Evolutionary conservation across 2,329 filamentous ascomycete species (phyloP).

Genomic region (Neonectria magnoliae): DNA sequence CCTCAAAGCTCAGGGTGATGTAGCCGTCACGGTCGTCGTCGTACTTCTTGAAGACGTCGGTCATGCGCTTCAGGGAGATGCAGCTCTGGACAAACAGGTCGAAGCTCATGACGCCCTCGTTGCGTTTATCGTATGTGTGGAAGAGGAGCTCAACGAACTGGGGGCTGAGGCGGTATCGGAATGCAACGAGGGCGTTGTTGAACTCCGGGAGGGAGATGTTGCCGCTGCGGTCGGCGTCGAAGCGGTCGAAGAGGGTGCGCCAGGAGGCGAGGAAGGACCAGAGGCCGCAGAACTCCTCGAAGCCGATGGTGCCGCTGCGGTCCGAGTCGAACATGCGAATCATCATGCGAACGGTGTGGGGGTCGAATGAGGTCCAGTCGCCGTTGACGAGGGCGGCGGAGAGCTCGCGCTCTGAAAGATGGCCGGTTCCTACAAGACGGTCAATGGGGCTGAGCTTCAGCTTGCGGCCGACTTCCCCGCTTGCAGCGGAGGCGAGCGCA

Average conservation of each 20-base stretch:
- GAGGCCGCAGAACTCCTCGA: constrained; percentile 94
- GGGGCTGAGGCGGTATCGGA: constrained; percentile 89
- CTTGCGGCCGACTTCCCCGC: constrained; percentile 3
- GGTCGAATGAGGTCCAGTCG: constrained; percentile 93
- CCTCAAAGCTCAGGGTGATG: constrained; percentile 84
- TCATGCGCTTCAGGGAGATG: constrained; percentile 97
- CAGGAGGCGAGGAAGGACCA: constrained; percentile 97
- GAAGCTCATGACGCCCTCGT: constrained; percentile 81
- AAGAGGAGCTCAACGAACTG: constrained; percentile 88
- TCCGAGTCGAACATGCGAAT: constrained; percentile 99
- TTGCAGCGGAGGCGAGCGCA: background rate
- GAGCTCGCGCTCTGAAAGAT: constrained; percentile 87
- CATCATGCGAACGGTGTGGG: constrained; percentile 97
- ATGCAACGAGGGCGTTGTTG: constrained; percentile 87
- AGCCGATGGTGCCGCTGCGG: constrained; percentile 87
- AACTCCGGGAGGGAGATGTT: constrained; percentile 90
- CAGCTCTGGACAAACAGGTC: constrained; percentile 98
- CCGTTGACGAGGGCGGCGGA: constrained; percentile 93
- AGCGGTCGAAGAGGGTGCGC: constrained; percentile 93
- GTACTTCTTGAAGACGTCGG: constrained; percentile 98
- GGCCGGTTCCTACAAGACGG: constrained; percentile 70
- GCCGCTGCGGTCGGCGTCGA: constrained; percentile 87
- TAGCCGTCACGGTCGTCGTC: constrained; percentile 97
- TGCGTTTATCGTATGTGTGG: constrained; percentile 84
- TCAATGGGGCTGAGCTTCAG: constrained; percentile 10